Evolutionary conservation across 2,329 filamentous ascomycete genomes (phyloP), one percentile per base, ranked within the genome.

Genomic region (Colletotrichum tofieldiae): DNA sequence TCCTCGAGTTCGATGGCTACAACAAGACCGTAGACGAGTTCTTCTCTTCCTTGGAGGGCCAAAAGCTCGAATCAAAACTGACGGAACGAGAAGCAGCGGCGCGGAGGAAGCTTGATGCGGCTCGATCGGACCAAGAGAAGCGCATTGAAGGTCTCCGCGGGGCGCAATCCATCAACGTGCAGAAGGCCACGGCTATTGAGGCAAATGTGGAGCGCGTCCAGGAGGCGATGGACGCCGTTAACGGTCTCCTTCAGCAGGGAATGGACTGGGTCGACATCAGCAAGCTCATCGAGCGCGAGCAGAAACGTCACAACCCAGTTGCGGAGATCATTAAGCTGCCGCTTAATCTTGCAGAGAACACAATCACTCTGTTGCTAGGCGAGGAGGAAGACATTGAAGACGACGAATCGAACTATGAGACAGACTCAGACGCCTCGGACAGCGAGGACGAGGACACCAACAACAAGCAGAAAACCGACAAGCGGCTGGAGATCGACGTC

Each of bases 251-350:
- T 72, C 90, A 90, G 6, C 94, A 98, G 78, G 96, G 96, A 14
- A 98, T 98, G 95, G 96, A 99, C 77, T 99, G 96, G 96, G 91
- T 94, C 14, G 93, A 98, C 75, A 95, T 98, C 77, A 94, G 90
- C 12, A 93, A 93, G 71, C 84, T 99, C 73, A 93, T 99, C 64
- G 94, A 98, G 79, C 90, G 94, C 75, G 96, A 98, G 80, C 93
- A 97, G 80, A 90, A 87, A 73, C 88, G 92, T 60, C 87, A 90
- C 37, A 99, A 99, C 75, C 90, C 94, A 0, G 95, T 99, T 9
- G 96, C 96, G 1, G 89, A 93, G 70, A 91, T 95, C 55, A 97
- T 99, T 78, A 93, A 93, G 79, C 84, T 97, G 23, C 96, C 96
- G 0, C 83, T 99, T 62, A 97, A 97, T 77, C 86, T 99, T 3